Conservation (phyloP, 139 green algal species). For the Eudorina sp. region DNA sequence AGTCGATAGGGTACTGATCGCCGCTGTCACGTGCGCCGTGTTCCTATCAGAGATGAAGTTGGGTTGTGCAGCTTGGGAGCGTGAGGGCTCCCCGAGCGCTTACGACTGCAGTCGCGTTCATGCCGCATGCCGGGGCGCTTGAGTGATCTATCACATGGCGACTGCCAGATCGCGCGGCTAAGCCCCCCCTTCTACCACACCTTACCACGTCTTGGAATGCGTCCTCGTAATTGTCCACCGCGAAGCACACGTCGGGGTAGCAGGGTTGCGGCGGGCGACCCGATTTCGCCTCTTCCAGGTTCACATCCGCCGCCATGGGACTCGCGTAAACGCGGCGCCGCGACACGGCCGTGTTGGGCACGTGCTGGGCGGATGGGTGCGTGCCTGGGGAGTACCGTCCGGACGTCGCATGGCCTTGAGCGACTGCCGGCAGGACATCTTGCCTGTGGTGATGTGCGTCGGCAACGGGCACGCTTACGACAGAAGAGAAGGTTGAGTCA, state of each 20-base stretch:
- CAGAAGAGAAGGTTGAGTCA: no score
- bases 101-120: no score
- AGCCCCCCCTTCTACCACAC: not conserved
- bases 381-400: not conserved
- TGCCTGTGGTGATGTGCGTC: constrained; percentile 26
- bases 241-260: constrained; percentile 88
- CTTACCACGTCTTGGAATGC: constrained; percentile 75
- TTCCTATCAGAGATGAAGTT: no score
- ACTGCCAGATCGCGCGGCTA: no score
- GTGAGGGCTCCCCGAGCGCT: no score
- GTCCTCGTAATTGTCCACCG: constrained; percentile 81
- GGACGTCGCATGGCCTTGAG: constrained; percentile 34
- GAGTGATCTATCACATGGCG: no score
- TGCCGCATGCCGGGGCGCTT: no score
- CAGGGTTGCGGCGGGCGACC: constrained; percentile 41
- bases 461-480: no score
- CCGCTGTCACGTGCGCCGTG: no score
- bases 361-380: constrained; percentile 13
- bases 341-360: constrained; percentile 38
- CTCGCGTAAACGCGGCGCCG: constrained; percentile 66
- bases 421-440: constrained; percentile 41
- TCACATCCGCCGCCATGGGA: constrained; percentile 69
- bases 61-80: no score
- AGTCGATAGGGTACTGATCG: no score
- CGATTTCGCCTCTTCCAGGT: constrained; percentile 68